phyloP scores from a whole-genome alignment of 371 early-diverging fungal genomes.

The Catenaria anguillulae region DNA sequence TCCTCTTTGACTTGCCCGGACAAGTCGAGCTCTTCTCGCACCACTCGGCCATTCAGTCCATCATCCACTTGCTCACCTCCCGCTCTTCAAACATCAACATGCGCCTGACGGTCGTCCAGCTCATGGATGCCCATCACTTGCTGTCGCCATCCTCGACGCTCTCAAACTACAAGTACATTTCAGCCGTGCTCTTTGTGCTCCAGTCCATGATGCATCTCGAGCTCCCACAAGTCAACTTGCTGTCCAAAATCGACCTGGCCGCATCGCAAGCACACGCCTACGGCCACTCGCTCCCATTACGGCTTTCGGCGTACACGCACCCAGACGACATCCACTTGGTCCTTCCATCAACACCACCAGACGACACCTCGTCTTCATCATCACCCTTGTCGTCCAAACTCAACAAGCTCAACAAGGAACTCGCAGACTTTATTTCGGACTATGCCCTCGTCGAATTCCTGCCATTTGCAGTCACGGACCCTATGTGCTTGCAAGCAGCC shows the following conservation, averaged over 20 bases:
- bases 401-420: constrained; percentile 53
- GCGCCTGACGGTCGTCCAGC: constrained; percentile 28
- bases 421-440: constrained; percentile 81
- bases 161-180: constrained; percentile 35
- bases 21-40: constrained; percentile 98
- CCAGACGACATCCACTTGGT: constrained; percentile 78
- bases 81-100: neutral
- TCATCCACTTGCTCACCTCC: constrained; percentile 44
- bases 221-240: constrained; percentile 35
- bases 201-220: constrained; percentile 38
- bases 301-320: constrained; percentile 86
- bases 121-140: constrained; percentile 37
- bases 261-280: constrained; percentile 47
- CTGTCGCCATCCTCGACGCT: too few species aligned
- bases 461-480: constrained; percentile 60
- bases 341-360: constrained; percentile 44
- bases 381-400: constrained; percentile 23
- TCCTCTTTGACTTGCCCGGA: constrained; percentile 97
- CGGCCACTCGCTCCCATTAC: too few species aligned
- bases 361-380: too few species aligned
- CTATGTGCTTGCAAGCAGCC: neutral
- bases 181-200: constrained; percentile 26
- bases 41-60: constrained; percentile 62
- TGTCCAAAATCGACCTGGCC: constrained; percentile 40
- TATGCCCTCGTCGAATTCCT: constrained; percentile 78